phyloP scores from a whole-genome alignment of 257 asterid species.

The Mentha longifolia region DNA sequence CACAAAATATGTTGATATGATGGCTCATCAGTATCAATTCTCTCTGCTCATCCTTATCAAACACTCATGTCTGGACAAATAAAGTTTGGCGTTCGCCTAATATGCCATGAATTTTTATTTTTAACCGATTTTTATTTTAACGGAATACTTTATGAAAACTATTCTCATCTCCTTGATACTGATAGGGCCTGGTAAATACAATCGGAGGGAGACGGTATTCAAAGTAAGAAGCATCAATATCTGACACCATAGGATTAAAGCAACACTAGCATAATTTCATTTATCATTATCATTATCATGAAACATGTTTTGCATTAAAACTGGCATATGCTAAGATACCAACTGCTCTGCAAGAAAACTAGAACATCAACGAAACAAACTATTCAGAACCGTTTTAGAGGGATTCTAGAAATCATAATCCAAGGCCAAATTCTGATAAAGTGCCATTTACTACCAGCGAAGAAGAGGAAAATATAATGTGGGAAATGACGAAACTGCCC shows the following conservation, averaged over 20 bases:
- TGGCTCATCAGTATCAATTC: slow-evolving; percentile 24
- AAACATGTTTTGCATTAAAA: too few species aligned
- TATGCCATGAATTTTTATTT: neutral
- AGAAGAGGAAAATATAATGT: slow-evolving; percentile 22
- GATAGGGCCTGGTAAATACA: neutral
- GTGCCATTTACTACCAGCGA: slow-evolving; percentile 14
- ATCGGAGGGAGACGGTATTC: neutral
- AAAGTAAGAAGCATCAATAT: neutral
- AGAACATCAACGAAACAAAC: neutral
- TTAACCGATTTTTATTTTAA: neutral
- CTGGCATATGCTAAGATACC: neutral
- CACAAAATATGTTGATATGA: slow-evolving; percentile 18
- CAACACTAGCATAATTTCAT: slow-evolving; percentile 24
- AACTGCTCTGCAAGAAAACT: neutral
- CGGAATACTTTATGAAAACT: neutral
- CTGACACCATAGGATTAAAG: slow-evolving; percentile 3
- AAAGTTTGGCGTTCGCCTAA: neutral
- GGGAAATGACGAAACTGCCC: slow-evolving; percentile 43
- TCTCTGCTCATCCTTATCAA: slow-evolving; percentile 25
- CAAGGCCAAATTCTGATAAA: slow-evolving; percentile 23
- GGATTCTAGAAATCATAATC: neutral
- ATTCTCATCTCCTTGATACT: neutral
- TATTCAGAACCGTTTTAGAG: neutral
- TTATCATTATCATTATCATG: neutral
- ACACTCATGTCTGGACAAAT: slow-evolving; percentile 26